Evolutionary conservation across 129 eudicot genomes (phyloP), one percentile per base, ranked within the genome.

Genomic region (Flaveria sonorensis): DNA sequence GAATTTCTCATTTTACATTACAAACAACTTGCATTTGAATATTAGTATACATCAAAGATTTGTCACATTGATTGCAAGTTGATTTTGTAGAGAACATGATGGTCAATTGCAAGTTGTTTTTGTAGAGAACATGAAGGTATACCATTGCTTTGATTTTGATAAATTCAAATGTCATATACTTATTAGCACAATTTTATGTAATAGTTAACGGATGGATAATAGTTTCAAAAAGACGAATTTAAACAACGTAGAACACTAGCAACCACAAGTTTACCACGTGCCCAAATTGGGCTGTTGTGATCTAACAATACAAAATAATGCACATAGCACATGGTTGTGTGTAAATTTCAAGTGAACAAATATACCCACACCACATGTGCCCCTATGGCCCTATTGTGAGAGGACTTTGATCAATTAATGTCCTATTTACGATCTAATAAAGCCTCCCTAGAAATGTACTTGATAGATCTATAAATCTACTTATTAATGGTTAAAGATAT

Each of bases 121-220:
- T 86, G 86, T 78, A 87, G 1, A 91, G 96, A 23, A 92, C 97
- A 8, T 89, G 87, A 76, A 89, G 97, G 84, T 94, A 94, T 77
- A 96, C 7, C 40, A 6, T 36, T 36, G 40, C 40, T 36, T 36
- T 36, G 5, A 36, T 36, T 36, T 4, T 6, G 40, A 4, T 36
- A 36, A 36, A 36, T 0, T 5, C 40, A 36, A 36, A 36, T 36
- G 40, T 36, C 5, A 5, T 36, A 36, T 36, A 36, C 40, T 36
- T 36, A 36, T 36, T 47, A 47, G n/a, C 52, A 47, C 5, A 14
- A 47, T 47, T 47, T 47, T 3, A 12, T 16, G 57, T 11, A 19
- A 6, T 0, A 60, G 0, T 11, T 3, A 21, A 21, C 8, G 36
- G 66, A 57, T 26, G n/a, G n/a, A n/a, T 57, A 57, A 57, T 57